Evolutionary conservation across 768 basidiomycete genomes (phyloP), one percentile per base, ranked within the genome.

Genomic region (Serendipita sp.): DNA sequence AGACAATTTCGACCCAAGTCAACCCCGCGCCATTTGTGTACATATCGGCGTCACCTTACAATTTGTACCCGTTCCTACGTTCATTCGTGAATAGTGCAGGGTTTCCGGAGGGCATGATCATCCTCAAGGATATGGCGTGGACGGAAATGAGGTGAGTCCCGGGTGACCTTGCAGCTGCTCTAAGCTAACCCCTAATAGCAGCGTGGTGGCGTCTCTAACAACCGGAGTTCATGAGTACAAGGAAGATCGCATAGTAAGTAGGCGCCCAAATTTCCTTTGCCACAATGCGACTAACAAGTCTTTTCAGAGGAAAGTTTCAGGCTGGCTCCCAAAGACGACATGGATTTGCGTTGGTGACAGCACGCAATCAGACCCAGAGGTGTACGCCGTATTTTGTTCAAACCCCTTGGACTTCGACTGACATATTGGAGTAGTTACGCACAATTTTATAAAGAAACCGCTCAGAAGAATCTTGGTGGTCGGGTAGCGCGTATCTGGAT

Each of bases 281-380:
- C 45, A 58, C 9, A 4, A 9, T 28, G 16, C 17, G 3, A 20
- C 17, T 31, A 24, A 22, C 31, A 7, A 7, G 31, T 24, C 31
- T 9, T 9, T 58, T 11, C 28, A 58, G 53, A n/a, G n/a, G 17
- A 58, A 58, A 31, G 53, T 58, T 17, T 26, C 53, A 4, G 22
- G 24, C 4, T 58, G 53, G 53, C 53, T 58, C 31, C 53, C 53
- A 3, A 22, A 31, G 17, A 58, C 53, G 0, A 58, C 11, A 9
- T 58, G 53, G 53, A 31, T 58, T 9, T 58, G 53, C n/a, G 22
- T 58, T 7, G 53, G 53, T 24, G 53, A 58, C 31, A 58, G 53
- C 24, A 58, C 53, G 17, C 53, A 58, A 58, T 20, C 53, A 11
- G 53, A 58, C 28, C 53, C 53, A 58, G 53, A 58, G 24, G 53